Conservation (phyloP, 139 green algal species). For the Protoeuglena noctilucae region DNA sequence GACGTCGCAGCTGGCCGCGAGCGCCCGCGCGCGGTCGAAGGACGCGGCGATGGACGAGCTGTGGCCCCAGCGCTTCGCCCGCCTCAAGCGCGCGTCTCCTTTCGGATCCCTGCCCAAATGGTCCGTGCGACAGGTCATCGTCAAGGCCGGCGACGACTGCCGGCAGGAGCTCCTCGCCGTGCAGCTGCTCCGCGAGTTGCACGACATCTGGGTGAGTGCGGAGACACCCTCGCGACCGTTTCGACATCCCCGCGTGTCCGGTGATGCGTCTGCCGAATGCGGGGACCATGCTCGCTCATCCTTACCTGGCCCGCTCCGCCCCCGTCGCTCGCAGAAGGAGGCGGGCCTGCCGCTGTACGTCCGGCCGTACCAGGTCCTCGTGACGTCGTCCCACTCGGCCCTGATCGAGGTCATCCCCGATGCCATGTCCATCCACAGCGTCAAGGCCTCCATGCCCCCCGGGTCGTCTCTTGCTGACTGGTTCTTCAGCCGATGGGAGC, state of each 20-base stretch:
- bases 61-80: slow-evolving; percentile 26
- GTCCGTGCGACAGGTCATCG: slow-evolving; percentile 77
- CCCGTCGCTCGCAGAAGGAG: slow-evolving; percentile 20
- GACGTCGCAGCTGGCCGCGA: not conserved
- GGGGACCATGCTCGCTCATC: not conserved
- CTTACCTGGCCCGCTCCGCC: not conserved
- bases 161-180: slow-evolving; percentile 90
- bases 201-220: slow-evolving; percentile 68
- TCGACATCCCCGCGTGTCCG: slow-evolving; percentile 10
- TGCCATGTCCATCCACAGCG: slow-evolving; percentile 71
- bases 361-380: slow-evolving; percentile 76
- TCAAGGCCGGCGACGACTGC: slow-evolving; percentile 97
- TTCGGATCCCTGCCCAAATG: slow-evolving; percentile 63
- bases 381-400: slow-evolving; percentile 71
- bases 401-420: slow-evolving; percentile 96
- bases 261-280: not conserved
- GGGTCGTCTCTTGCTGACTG: slow-evolving; percentile 44
- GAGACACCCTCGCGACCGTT: no score
- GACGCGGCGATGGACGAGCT: slow-evolving; percentile 45
- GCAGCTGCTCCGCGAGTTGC: slow-evolving; percentile 75
- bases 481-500: slow-evolving; percentile 51
- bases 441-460: slow-evolving; percentile 57
- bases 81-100: slow-evolving; percentile 51
- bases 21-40: not conserved
- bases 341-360: slow-evolving; percentile 73